Base-by-base conservation (phyloP, 192 early-diverging fungal genomes). In the Backusella morwellensis region DNA sequence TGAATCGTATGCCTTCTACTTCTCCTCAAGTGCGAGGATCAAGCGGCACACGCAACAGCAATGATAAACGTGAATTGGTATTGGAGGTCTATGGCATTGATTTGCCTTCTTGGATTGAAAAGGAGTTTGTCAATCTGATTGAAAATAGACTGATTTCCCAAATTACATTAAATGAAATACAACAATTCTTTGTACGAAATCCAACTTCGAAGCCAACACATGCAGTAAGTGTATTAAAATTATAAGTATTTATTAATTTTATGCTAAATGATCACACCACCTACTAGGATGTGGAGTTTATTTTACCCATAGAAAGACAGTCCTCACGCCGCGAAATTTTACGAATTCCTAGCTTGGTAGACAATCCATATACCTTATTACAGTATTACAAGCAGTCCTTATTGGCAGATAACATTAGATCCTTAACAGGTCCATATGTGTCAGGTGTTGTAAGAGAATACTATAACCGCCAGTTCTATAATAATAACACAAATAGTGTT, bases 61-160 rank as follows among this genome's bases (percentile, higher is more conserved):
- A 77, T n/a, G 83, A 88, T 38, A 81, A 80, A 0, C 75, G 86
- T 34, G 83, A 86, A 71, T 73, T 94, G 9, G 83, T 90, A 5
- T 77, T 96, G 6, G 87, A 93, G 56, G 93, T 96, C 1, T 91
- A 85, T 74, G 94, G 94, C 14, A 80, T 95, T 21, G 79, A 80
- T n/a, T 44, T 76, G 11, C 79, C 79, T 68, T 2, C 42, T n/a
- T 80, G 79, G 59, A 88, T 93, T 21, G 88, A 86, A 0, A 78
- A 78, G 7, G 90, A 93, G 26, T 86, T 96, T 67, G 83, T 91
- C 17, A 73, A 73, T 6, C 76, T 91, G 66, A 85, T 96, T 14
- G 92, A 94, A 52, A 84, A 79, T 42, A 89, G 88, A 78, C 77
- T 96, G 8, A 88, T 84, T 35, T 80, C 80, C 0, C 81, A 90